Conservation (phyloP, 2,329 filamentous ascomycete species). For the Beauveria varroae region DNA sequence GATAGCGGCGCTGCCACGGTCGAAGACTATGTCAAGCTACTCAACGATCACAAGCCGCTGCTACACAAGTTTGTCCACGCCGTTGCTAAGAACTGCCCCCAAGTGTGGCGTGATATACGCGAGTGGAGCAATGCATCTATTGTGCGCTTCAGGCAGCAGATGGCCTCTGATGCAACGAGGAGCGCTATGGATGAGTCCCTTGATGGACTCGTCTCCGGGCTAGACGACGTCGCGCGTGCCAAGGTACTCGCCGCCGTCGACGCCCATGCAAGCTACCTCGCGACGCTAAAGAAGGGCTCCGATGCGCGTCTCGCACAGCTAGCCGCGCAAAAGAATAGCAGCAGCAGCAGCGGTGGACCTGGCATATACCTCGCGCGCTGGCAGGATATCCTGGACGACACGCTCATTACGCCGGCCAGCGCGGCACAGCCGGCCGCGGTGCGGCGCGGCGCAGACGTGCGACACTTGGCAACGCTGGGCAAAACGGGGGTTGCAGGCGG, state of each 20-base stretch:
- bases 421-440: conserved; percentile 37
- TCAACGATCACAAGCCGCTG: conserved; percentile 55
- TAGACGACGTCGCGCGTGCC: conserved; percentile 39
- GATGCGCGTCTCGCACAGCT: conserved; percentile 47
- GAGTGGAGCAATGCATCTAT: conserved; percentile 53
- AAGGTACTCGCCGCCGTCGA: conserved; percentile 47
- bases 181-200: conserved; percentile 34
- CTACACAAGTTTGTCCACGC: conserved; percentile 66
- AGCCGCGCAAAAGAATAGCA: conserved; percentile 31
- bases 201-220: conserved; percentile 32
- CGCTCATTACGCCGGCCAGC: conserved; percentile 55
- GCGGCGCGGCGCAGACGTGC: conserved; percentile 46
- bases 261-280: conserved; percentile 53
- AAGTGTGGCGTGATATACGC: conserved; percentile 53
- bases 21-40: conserved; percentile 62
- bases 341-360: conserved; percentile 40
- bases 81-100: conserved; percentile 58
- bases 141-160: conserved; percentile 43
- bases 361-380: conserved; percentile 67
- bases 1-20: conserved; percentile 40
- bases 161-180: conserved; percentile 20
- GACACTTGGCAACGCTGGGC: conserved; percentile 32
- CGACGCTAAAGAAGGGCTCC: conserved; percentile 46
- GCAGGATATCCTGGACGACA: conserved; percentile 64
- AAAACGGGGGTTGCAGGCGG: conserved; percentile 31